Evolutionary conservation across 441 rosid species (phyloP), one percentile per base, ranked within the genome.

Genomic region (Geranium incanum): DNA sequence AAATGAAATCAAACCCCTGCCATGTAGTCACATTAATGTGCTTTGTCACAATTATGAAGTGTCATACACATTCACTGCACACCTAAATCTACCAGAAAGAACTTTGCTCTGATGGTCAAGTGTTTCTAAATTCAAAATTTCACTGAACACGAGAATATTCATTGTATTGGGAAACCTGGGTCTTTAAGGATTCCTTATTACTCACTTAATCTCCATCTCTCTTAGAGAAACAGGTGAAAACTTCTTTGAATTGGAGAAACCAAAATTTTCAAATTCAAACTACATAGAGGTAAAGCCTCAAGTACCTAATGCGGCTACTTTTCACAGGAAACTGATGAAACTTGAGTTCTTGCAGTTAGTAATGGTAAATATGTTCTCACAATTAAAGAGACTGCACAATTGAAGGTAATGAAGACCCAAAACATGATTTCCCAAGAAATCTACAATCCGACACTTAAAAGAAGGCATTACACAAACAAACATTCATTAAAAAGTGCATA

Each of bases 41-140:
- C 28, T n/a, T 36, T 28, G 4, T 8, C 12, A n/a, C 19, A 21
- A 38, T 39, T 4, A 41, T 15, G 36, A 39, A 9, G 41, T 3
- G 6, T 6, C n/a, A n/a, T 38, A 67, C 41, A 41, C 15, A 73
- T 16, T 18, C 68, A 52, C 36, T 16, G 33, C 68, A 52, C 36
- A 67, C 55, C 21, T 5, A 67, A 37, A 38, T 66, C 57, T 67
- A 67, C n/a, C 36, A 55, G 37, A 38, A 67, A 50, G 33, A 19
- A 37, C 5, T 72, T 48, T 19, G 28, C 18, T 66, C 52, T 36
- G 67, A 36, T 15, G 37, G 64, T 9, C 36, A 1, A 50, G 4
- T 72, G 6, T 13, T 57, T 57, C 63, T n/a, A 57, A 18, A 4
- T 18, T 18, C 63, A 57, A 57, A 18, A 50, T 13, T 6, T 50